These are phyloP conservation scores for Pulveroboletus sp. DNA, from an alignment of 768 basidiomycete species.

Conservation along the genomic window DNA sequence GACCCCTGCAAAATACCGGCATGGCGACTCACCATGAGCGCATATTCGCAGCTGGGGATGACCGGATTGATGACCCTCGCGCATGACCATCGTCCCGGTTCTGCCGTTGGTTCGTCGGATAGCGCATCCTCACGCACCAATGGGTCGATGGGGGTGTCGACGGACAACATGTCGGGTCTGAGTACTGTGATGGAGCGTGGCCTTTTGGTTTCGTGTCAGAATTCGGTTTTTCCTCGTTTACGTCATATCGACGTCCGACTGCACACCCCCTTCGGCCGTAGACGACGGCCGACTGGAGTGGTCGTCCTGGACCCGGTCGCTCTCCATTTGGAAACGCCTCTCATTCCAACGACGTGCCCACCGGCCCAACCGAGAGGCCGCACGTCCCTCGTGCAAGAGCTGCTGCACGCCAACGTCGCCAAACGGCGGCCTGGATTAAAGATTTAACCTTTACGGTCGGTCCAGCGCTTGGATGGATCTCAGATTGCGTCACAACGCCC, in stretches of 20 bases:
- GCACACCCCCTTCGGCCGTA: no score
- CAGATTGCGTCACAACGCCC: conserved; percentile 7
- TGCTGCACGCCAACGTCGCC: no score
- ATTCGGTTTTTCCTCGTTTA: background rate
- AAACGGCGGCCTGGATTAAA: conserved; percentile 1
- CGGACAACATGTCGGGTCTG: conserved; percentile 15
- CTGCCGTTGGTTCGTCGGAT: background rate
- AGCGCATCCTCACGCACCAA: background rate
- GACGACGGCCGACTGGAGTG: no score
- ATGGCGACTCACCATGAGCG: conserved; percentile 44
- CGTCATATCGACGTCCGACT: conserved; percentile 1
- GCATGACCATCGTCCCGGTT: background rate
- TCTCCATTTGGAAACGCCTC: no score
- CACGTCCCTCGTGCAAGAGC: no score
- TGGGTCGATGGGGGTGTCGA: conserved; percentile 6
- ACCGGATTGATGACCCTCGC: conserved; percentile 49
- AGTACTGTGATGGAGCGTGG: background rate
- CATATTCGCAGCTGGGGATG: conserved; percentile 50
- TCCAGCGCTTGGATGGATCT: conserved; percentile 1
- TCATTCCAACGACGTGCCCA: no score
- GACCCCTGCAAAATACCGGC: background rate
- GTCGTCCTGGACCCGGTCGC: background rate
- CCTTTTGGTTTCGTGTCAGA: conserved; percentile 1
- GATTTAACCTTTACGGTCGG: conserved; percentile 17
- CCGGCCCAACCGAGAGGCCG: no score